Evolutionary conservation across 345 rosid species (phyloP).

Genomic region (Bruguiera parviflora): DNA sequence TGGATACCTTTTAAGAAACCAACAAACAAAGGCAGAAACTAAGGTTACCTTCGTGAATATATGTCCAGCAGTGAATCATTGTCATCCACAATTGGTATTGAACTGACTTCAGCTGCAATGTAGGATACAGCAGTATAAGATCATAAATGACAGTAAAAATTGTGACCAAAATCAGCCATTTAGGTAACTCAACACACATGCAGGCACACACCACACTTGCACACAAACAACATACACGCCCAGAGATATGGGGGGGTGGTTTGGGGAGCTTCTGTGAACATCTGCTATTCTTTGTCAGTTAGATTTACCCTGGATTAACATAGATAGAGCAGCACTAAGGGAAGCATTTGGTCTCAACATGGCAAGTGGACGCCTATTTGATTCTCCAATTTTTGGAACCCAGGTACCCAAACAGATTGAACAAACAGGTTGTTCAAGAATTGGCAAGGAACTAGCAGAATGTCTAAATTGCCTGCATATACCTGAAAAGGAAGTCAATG

Average conservation of each 20-base stretch:
- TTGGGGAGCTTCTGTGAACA: neutral
- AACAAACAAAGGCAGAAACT: neutral
- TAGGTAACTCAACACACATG: no score
- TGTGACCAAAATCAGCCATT: no score
- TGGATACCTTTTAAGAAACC: neutral
- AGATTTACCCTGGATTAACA: slow-evolving; percentile 67
- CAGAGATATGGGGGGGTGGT: no score
- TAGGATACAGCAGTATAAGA: slow-evolving; percentile 11
- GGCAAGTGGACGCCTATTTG: slow-evolving; percentile 57
- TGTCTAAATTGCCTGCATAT: slow-evolving; percentile 90
- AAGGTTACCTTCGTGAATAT: slow-evolving; percentile 68
- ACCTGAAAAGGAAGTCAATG: slow-evolving; percentile 47
- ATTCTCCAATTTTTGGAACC: slow-evolving; percentile 87
- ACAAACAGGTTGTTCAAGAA: slow-evolving; percentile 83
- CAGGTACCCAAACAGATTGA: slow-evolving; percentile 83
- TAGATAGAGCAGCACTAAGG: slow-evolving; percentile 63
- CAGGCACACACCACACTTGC: no score
- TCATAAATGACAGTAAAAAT: neutral
- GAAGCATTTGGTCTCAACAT: slow-evolving; percentile 70
- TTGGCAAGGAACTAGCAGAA: slow-evolving; percentile 78
- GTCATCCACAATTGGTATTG: slow-evolving; percentile 84
- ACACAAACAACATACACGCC: no score
- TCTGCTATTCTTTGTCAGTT: neutral
- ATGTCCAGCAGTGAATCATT: slow-evolving; percentile 76
- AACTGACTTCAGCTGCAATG: slow-evolving; percentile 82